Percentiles rank a stretch among this genome's conserved stretches.
These are phyloP conservation scores for Syzygium oleosum DNA, from an alignment of 345 rosid genomes.

Conservation along the genomic window DNA sequence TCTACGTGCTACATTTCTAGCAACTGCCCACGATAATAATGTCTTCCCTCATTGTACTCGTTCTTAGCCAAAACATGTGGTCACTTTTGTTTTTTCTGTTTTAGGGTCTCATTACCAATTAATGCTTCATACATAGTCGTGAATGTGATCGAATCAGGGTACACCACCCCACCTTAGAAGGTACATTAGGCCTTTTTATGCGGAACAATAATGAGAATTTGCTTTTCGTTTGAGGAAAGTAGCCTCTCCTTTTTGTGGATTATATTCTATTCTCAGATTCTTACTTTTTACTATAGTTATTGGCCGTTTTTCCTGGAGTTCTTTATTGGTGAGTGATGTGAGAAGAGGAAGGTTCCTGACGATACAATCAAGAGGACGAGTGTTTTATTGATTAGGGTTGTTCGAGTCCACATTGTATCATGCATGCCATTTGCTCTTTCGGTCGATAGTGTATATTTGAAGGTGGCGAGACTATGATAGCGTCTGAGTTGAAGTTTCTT, in stretches of 20 bases:
- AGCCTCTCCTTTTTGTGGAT: neutral
- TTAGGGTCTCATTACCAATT: neutral
- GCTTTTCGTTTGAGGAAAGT: neutral
- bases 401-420: neutral
- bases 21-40: neutral
- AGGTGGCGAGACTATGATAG: neutral
- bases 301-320: neutral
- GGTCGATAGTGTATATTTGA: neutral
- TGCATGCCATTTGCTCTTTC: neutral
- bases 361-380: neutral
- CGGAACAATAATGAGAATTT: neutral
- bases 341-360: neutral
- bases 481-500: neutral
- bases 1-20: neutral
- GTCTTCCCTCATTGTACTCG: neutral
- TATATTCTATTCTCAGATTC: neutral
- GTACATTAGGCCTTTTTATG: neutral
- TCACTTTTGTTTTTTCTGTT: neutral
- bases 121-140: neutral
- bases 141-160: neutral
- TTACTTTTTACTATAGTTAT: neutral
- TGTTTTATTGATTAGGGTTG: neutral
- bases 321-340: neutral
- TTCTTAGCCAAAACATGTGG: neutral
- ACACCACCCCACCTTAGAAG: neutral